Evolutionary conservation across 2,329 filamentous ascomycete species (phyloP).

Genomic region (Nakataea oryzae): DNA sequence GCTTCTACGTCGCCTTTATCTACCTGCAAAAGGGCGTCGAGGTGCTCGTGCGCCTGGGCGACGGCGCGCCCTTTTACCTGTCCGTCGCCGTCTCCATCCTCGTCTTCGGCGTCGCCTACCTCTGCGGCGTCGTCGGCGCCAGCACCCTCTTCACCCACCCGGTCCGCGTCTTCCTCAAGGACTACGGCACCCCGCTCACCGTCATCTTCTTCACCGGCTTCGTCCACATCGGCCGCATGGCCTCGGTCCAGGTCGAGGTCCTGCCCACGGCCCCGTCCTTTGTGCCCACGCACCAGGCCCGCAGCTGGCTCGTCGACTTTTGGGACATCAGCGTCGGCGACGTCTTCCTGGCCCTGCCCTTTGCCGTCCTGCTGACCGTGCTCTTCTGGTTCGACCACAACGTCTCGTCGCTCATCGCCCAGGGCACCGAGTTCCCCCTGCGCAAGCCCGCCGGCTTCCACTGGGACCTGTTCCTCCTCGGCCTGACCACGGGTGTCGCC

Average conservation of each 20-base stretch:
- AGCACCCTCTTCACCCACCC: slow-evolving; percentile 65
- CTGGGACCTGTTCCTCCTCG: slow-evolving; percentile 76
- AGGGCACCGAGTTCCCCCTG: slow-evolving; percentile 74
- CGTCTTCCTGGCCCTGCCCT: slow-evolving; percentile 78
- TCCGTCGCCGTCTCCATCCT: slow-evolving; percentile 67
- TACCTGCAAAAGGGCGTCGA: slow-evolving; percentile 88
- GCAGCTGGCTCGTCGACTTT: slow-evolving; percentile 70
- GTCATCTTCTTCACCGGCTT: slow-evolving; percentile 86
- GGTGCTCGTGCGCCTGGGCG: slow-evolving; percentile 67
- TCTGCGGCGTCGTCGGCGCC: slow-evolving; percentile 60
- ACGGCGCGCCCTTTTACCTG: slow-evolving; percentile 60
- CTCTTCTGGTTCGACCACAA: slow-evolving; percentile 90
- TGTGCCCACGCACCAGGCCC: slow-evolving; percentile 56
- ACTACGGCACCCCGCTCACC: slow-evolving; percentile 77
- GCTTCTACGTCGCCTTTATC: slow-evolving; percentile 87
- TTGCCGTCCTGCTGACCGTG: slow-evolving; percentile 72
- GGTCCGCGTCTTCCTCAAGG: slow-evolving; percentile 73
- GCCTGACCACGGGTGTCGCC: slow-evolving; percentile 64
- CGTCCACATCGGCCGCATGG: slow-evolving; percentile 77
- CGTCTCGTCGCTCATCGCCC: slow-evolving; percentile 72
- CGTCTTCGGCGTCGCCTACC: slow-evolving; percentile 67
- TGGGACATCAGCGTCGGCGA: slow-evolving; percentile 67
- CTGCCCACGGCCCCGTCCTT: slow-evolving; percentile 72
- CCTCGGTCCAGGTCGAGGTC: slow-evolving; percentile 54
- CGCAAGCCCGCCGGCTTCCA: slow-evolving; percentile 75